phyloP scores from a whole-genome alignment of 306 rosid species.

The Medicago lupulina region DNA sequence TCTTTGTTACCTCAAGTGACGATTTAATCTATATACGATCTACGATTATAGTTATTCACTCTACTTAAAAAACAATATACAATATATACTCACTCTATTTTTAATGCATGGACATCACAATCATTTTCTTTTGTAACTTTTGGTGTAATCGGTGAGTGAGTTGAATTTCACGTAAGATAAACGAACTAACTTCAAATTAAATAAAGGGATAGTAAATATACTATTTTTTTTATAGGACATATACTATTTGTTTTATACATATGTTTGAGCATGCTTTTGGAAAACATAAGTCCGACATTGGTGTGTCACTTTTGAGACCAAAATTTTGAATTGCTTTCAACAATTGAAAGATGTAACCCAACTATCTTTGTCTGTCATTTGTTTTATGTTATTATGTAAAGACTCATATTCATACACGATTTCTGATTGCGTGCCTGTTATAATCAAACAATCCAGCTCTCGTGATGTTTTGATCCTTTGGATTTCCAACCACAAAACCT shows the following conservation, averaged over 20 bases:
- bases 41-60: background rate
- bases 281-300: conserved; percentile 50
- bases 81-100: background rate
- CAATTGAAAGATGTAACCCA: conserved; percentile 30
- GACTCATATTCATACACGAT: conserved; percentile 33
- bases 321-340: conserved; percentile 35
- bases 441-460: conserved; percentile 44
- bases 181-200: background rate
- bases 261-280: conserved; percentile 23
- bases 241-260: background rate
- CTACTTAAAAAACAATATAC: background rate
- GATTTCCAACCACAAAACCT: conserved; percentile 36
- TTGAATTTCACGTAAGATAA: background rate
- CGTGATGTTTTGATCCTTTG: background rate
- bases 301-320: conserved; percentile 31
- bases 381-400: background rate
- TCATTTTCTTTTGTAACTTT: background rate
- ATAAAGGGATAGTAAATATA: background rate
- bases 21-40: background rate
- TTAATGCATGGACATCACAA: background rate
- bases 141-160: conserved; percentile 12
- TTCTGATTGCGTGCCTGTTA: conserved; percentile 44
- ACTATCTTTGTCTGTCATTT: conserved; percentile 35
- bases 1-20: conserved; percentile 1
- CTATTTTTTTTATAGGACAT: background rate